Evolutionary conservation across 2,329 filamentous ascomycete species (phyloP).

Genomic region (Penicillium polonicum): DNA sequence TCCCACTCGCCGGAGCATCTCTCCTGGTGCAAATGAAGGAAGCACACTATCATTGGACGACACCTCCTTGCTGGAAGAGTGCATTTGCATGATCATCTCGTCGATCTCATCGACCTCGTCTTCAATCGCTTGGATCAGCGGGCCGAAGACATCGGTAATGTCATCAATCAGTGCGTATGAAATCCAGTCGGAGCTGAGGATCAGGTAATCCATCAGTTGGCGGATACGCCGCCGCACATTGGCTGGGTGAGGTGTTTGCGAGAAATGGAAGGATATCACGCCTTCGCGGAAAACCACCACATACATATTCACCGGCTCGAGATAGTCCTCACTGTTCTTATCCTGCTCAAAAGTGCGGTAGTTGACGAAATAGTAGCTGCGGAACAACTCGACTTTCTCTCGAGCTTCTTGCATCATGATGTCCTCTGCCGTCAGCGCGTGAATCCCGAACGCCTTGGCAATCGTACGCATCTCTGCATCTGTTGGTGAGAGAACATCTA

Average conservation of each 20-base stretch:
- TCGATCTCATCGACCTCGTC: constrained; percentile 97
- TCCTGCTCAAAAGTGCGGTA: constrained; percentile 98
- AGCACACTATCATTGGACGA: constrained; percentile 31
- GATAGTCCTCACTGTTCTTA: constrained; percentile 78
- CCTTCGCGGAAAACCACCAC: constrained; percentile 95
- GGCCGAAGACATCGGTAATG: constrained; percentile 93
- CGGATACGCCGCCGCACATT: constrained; percentile 93
- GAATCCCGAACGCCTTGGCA: constrained; percentile 89
- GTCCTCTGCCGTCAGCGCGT: constrained; percentile 91
- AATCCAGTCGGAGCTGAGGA: constrained; percentile 94
- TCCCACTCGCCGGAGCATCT: constrained; percentile 90
- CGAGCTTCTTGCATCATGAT: constrained; percentile 97
- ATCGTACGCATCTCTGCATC: constrained; percentile 95
- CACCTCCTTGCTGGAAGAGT: constrained; percentile 54
- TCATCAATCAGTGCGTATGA: constrained; percentile 98
- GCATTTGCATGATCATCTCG: constrained; percentile 80
- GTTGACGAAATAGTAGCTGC: constrained; percentile 98
- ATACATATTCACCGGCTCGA: constrained; percentile 97
- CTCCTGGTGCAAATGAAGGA: constrained; percentile 54
- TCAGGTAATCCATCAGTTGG: constrained; percentile 89
- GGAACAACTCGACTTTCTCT: constrained; percentile 96
- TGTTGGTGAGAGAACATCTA: constrained; percentile 86
- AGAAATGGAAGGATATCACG: constrained; percentile 94
- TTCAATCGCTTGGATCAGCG: constrained; percentile 88
- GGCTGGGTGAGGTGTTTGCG: constrained; percentile 90